Evolutionary conservation across 805 yeast species (phyloP), one percentile per base, ranked within the genome.

Genomic region (Saccharomycopsis guyanensis): DNA sequence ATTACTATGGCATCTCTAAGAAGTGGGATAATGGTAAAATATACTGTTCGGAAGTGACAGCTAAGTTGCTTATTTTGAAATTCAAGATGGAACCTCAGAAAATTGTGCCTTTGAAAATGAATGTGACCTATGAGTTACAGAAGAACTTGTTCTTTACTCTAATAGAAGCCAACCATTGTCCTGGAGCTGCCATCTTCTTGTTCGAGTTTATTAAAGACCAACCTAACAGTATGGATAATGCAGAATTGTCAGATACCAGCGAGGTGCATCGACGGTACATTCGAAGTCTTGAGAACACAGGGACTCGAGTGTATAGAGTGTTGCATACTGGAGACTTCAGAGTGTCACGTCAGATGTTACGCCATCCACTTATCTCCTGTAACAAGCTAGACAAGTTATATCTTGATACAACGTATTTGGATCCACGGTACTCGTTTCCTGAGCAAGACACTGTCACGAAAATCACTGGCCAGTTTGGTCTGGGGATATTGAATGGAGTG

Each of bases 301-400:
- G 65, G 0, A 39, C 61, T 0, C 44, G 52, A 1, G 46, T 49
- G 2, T 58, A 61, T 15, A 63, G 63, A 36, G 68, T 72, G 3
- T 63, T 93, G 27, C 98, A 93, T 61, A 88, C 97, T 43, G 98
- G 98, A 2, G 98, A 93, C 64, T 93, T 91, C 57, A 67, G 98
- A 47, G 87, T 88, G 8, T 73, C 74, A 52, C 62, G 64, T 31
- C 55, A 57, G 3, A 79, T 85, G 62, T 61, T 82, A 13, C 51
- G 56, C 3, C 68, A 73, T 47, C 40, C 35, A 38, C 57, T 34
- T 52, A 39, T 43, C 50, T 45, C 20, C 43, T 50, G 49, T 15
- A 55, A 56, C 4, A 58, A 49, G 6, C 63, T 86, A 22, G 80
- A 86, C 55, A 72, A 71, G 42, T 71, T 87, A 0, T 93, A 87